Evolutionary conservation across 2,329 filamentous ascomycete genomes (phyloP).

Genomic region (Ophiostoma novo-ulmi): DNA sequence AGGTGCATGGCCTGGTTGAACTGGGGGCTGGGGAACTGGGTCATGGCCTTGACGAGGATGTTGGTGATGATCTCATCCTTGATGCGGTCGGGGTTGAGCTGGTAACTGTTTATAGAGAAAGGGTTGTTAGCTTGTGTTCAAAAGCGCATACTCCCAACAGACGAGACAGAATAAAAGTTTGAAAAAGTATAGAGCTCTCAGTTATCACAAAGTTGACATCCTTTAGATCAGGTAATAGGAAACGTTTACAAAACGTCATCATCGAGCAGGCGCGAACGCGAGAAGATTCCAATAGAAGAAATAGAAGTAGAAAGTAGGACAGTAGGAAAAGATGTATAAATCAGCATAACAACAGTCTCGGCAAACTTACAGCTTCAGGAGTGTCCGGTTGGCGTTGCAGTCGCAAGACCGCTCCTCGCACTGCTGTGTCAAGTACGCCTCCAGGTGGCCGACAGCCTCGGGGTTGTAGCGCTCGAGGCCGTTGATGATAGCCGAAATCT

Average conservation of each 20-base stretch:
- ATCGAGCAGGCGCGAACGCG: constrained; percentile 37
- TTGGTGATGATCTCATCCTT: constrained; percentile 98
- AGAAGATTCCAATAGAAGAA: background rate
- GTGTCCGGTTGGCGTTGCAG: constrained; percentile 91
- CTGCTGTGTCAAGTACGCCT: constrained; percentile 90
- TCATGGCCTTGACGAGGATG: constrained; percentile 96
- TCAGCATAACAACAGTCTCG: background rate
- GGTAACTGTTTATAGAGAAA: constrained; percentile 62
- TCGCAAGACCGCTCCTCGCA: constrained; percentile 94
- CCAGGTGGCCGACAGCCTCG: constrained; percentile 87
- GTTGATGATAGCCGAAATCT: constrained; percentile 90
- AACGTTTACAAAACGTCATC: constrained; percentile 86
- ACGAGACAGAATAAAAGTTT: background rate
- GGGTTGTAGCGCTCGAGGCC: constrained; percentile 98
- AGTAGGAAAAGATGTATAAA: constrained; percentile 22
- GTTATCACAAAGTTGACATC: constrained; percentile 58
- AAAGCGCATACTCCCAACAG: background rate
- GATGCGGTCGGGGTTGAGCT: constrained; percentile 97
- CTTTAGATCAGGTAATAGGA: constrained; percentile 92
- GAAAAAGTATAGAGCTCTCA: constrained; percentile 46
- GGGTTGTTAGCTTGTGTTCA: background rate
- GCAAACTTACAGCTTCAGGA: constrained; percentile 86
- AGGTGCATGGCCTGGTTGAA: constrained; percentile 93
- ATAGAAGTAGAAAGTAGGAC: constrained; percentile 13
- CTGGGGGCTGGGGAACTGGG: constrained; percentile 92